These are phyloP conservation scores for Xanthoparmelia taractica DNA, from an alignment of 495 filamentous ascomycete genomes.

Conservation along the genomic window DNA sequence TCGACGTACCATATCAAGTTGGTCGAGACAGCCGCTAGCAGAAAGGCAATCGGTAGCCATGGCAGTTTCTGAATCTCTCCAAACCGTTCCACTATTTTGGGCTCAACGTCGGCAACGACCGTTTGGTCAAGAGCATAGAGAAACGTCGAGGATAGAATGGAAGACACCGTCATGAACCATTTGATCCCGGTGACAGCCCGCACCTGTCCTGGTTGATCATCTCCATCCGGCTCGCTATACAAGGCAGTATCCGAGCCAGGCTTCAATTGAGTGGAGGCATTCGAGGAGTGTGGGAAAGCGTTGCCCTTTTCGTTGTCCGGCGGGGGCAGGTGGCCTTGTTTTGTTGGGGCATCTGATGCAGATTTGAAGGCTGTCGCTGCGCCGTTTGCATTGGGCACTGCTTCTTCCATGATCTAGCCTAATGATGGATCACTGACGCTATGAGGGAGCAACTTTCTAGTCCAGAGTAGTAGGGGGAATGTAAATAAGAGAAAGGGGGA, in stretches of 20 bases:
- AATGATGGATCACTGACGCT: neutral
- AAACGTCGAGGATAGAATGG: conserved; percentile 41
- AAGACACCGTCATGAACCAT: conserved; percentile 4
- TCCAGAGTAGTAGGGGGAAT: neutral
- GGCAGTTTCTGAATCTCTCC: conserved; percentile 44
- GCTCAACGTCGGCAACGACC: conserved; percentile 53
- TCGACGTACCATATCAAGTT: conserved; percentile 39
- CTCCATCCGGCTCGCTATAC: neutral
- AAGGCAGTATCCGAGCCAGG: conserved; percentile 1
- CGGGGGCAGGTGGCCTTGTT: conserved; percentile 9
- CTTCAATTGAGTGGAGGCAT: conserved; percentile 10
- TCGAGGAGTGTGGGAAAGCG: neutral
- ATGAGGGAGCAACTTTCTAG: neutral
- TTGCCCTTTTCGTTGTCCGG: conserved; percentile 1
- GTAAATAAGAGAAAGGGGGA: neutral
- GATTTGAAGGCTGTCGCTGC: conserved; percentile 14
- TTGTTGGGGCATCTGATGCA: conserved; percentile 10
- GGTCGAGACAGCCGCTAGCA: conserved; percentile 41
- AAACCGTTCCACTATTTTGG: conserved; percentile 42
- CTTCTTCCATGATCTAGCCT: conserved; percentile 11
- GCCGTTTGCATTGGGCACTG: conserved; percentile 12
- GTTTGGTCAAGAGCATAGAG: conserved; percentile 54
- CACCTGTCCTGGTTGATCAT: conserved; percentile 6
- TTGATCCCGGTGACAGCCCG: conserved; percentile 3
- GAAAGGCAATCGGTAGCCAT: conserved; percentile 51